Base-by-base conservation (phyloP, 73 alveolate genomes). In the Effrenium voratum region DNA sequence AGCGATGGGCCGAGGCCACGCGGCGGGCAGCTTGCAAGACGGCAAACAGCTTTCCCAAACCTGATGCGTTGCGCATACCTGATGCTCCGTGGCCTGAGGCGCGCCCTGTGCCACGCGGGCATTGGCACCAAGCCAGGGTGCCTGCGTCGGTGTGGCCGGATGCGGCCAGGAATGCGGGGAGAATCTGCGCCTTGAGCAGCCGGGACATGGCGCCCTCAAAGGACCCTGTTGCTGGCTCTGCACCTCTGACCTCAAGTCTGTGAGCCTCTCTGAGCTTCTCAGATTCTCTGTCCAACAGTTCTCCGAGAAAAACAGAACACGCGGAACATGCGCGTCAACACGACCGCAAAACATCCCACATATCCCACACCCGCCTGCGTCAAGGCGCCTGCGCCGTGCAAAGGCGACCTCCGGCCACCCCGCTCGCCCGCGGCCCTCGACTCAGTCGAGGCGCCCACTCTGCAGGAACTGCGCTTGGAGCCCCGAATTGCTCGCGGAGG, bases 201-300 rank as follows among this genome's bases (percentile, higher is more conserved):
- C 95, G 95, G 41, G 85, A 45, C 95, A 87, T 63, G 44, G 95
- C 95, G 12, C 95, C 95, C 66, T 87, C 72, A n/a, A 87, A 66
- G 52, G 95, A 87, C n/a, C 95, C 95, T 6, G 85, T 43, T 22
- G 84, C 38, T 6, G 95, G 95, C 34, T 87, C 95, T 19, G 85
- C 85, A 15, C 24, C 86, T n/a, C n/a, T n/a, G n/a, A n/a, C n/a
- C n/a, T n/a, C n/a, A n/a, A n/a, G n/a, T n/a, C n/a, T n/a, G n/a
- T n/a, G n/a, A n/a, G n/a, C n/a, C n/a, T n/a, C n/a, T n/a, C n/a
- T n/a, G n/a, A n/a, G n/a, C n/a, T n/a, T n/a, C n/a, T n/a, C n/a
- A n/a, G n/a, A n/a, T n/a, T n/a, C n/a, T n/a, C n/a, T n/a, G n/a
- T n/a, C n/a, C n/a, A n/a, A n/a, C n/a, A n/a, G n/a, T n/a, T n/a